Evolutionary conservation across 495 filamentous ascomycete species (phyloP).

Genomic region (Penicillium ochrochloron): DNA sequence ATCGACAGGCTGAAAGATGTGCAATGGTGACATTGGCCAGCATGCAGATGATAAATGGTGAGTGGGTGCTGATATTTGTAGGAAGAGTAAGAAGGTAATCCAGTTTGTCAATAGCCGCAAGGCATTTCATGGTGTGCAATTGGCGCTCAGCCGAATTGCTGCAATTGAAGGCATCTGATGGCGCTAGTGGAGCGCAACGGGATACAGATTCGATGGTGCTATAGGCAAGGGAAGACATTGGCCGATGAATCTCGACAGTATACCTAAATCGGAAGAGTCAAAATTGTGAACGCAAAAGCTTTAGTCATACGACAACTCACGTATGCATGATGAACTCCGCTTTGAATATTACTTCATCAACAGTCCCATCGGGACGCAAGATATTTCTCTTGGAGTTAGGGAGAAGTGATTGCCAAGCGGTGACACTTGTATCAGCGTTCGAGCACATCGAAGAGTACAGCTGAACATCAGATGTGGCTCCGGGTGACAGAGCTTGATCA

Average conservation of each 20-base stretch:
- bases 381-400: background rate
- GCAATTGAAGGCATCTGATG: background rate
- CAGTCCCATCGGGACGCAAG: background rate
- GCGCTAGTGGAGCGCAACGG: background rate
- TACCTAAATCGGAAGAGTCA: background rate
- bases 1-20: background rate
- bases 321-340: conserved; percentile 5
- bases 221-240: background rate
- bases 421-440: background rate
- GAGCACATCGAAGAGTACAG: conserved; percentile 1
- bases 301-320: background rate
- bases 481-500: background rate
- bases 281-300: no score
- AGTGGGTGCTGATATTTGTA: background rate
- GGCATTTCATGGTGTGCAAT: conserved; percentile 4
- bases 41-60: conserved; percentile 3
- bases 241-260: background rate
- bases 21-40: background rate
- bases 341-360: background rate
- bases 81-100: background rate
- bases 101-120: background rate
- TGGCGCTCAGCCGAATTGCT: background rate
- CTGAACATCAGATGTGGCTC: background rate
- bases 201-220: background rate
- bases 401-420: background rate